Evolutionary conservation across 345 rosid genomes (phyloP), one percentile per base, ranked within the genome.

Genomic region (Euphorbia lathyris): DNA sequence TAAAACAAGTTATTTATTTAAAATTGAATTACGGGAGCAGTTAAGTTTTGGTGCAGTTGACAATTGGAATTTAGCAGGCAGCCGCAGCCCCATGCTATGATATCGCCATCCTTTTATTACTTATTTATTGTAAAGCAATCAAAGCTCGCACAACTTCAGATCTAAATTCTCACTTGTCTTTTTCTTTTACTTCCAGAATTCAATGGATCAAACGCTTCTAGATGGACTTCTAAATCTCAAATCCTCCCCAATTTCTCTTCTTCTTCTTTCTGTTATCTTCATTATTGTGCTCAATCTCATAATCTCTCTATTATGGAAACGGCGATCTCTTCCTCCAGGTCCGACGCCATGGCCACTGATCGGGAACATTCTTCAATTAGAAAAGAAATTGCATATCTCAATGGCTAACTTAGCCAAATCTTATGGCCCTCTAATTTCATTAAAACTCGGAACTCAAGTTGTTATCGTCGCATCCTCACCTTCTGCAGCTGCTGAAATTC

Each of bases 341-440:
- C 73, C 73, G 0, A 68, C 40, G 58, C 73, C 78, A 55, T 75
- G 65, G 69, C 73, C 78, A 14, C 10, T 69, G 47, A 0, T 75
- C 4, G 78, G 78, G 43, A 64, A 69, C 59, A 69, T 74, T 61
- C 62, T 29, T 23, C 77, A 69, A 8, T 0, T 69, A 7, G 61
- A 56, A 10, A 53, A 14, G 20, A 40, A 23, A 38, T 58, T 69
- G 20, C 74, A 69, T 17, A 17, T 75, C 19, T 75, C 70, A 0
- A 3, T 68, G 69, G 25, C 78, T 4, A 9, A 26, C 9, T 32
- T 69, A 2, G 74, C 74, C 60, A 68, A 75, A 55, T 4, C 32
- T 9, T 13, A 75, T n/a, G 78, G 78, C 11, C 74, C 70, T 34
- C 11, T 75, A 13, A 57, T 75, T 5, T 69, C 74, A 1, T 45